Base-by-base conservation (phyloP, 2,329 filamentous ascomycete genomes). In the Stachybotrys echinatus region DNA sequence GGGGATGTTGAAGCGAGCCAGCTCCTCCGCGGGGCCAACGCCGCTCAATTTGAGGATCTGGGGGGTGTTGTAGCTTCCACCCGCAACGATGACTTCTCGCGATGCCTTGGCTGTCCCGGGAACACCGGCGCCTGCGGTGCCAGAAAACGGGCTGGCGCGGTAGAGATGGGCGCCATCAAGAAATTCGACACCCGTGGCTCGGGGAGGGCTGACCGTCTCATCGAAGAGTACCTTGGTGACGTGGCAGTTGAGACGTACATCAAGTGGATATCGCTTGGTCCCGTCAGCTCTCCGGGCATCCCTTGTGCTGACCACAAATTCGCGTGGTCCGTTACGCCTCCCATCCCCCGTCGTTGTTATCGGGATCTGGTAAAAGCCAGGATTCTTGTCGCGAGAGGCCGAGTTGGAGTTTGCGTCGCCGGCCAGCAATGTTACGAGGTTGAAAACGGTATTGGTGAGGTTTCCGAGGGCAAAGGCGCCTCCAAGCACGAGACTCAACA, bases 11-110 rank as follows among this genome's bases (percentile, higher is more conserved):
- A 67, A 64, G 45, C 62, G 60, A 17, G 65, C 53, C 1, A 79
- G 64, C 42, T 76, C 68, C 1, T 51, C 55, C 1, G 62, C 60
- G 0, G 75, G 75, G 0, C 77, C 77, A 31, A 72, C 50, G 2
- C 77, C 77, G 40, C 73, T 77, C 4, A 77, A 67, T 65, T 78
- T 76, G 6, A 81, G 66, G 6, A 80, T 61, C 52, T 81, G 76
- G 0, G 79, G 79, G 0, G 75, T 73, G 56, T 80, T 77, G 58
- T 76, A 78, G 3, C 71, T 66, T 6, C 80, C 80, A 2, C 73
- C 75, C 1, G 76, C 70, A 3, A 83, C 50, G 51, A 75, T 72
- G 54, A 75, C 66, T 55, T 83, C 80, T 27, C 66, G 66, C 4
- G 62, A 68, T 3, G 75, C 76, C 6, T 49, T 62, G 22, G 64